These are phyloP conservation scores for Candolleomyces aberdarensis DNA, from an alignment of 768 basidiomycete species.

Conservation along the genomic window DNA sequence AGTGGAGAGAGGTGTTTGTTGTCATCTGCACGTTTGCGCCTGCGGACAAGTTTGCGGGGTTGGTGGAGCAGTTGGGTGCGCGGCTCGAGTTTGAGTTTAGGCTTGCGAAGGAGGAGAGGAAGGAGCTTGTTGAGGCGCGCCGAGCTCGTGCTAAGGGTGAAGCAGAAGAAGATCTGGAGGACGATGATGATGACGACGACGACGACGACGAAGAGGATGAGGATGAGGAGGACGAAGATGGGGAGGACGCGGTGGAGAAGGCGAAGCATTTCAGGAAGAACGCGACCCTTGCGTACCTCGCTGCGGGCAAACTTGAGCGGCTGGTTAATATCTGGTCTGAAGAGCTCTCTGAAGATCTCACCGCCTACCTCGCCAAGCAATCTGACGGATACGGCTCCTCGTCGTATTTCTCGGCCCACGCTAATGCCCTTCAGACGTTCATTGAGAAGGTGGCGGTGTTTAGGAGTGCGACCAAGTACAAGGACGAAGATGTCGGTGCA, in stretches of 20 bases:
- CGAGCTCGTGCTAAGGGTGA: no score
- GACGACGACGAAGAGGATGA: not conserved
- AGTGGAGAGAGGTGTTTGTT: constrained; percentile 97
- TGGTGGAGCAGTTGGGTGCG: constrained; percentile 90
- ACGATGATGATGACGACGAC: constrained; percentile 31
- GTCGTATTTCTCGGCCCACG: constrained; percentile 76
- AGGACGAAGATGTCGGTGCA: constrained; percentile 57
- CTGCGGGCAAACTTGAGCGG: constrained; percentile 84
- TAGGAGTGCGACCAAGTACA: constrained; percentile 78
- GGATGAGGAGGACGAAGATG: constrained; percentile 28
- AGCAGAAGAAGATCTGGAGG: not conserved
- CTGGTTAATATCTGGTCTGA: constrained; percentile 90
- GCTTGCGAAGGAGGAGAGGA: constrained; percentile 40
- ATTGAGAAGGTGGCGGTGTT: constrained; percentile 97
- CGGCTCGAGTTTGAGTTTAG: constrained; percentile 85
- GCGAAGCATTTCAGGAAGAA: constrained; percentile 68
- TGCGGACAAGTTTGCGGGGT: constrained; percentile 77
- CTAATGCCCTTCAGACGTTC: constrained; percentile 86
- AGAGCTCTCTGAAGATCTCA: constrained; percentile 86
- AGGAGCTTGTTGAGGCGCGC: not conserved
- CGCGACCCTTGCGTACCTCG: constrained; percentile 91
- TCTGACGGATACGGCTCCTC: constrained; percentile 38
- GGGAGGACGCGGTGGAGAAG: constrained; percentile 36
- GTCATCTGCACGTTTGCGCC: constrained; percentile 93
- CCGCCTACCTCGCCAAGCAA: constrained; percentile 29